Conservation (phyloP, 2,329 filamentous ascomycete species). For the Fusarium sp. region DNA sequence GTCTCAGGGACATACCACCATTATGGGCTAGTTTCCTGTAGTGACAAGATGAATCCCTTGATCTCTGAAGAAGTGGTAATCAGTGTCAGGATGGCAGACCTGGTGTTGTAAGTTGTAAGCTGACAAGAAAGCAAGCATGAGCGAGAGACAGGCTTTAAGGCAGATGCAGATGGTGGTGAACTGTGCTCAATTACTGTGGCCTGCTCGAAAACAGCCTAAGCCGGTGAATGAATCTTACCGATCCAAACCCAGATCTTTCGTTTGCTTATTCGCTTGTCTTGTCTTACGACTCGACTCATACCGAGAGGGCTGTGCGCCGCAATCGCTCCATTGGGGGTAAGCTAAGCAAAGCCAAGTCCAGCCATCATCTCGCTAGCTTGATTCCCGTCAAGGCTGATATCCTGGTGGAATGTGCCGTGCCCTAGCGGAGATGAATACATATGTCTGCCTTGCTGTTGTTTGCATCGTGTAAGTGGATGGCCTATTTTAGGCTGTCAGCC, state of each 20-base stretch:
- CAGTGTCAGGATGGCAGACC: not conserved
- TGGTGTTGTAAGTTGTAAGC: not conserved
- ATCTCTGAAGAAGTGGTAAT: not conserved
- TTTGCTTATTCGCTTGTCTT: too few relatives aligned
- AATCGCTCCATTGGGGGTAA: too few relatives aligned
- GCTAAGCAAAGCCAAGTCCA: not conserved
- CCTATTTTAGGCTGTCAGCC: too few relatives aligned
- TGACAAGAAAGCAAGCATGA: conserved; percentile 6
- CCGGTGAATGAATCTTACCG: conserved; percentile 9
- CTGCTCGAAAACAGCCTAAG: not conserved
- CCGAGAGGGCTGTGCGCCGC: too few relatives aligned
- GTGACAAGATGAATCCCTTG: conserved; percentile 1
- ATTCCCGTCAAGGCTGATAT: not conserved
- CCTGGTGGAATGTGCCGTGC: not conserved
- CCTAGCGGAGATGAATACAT: not conserved
- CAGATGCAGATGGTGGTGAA: too few relatives aligned
- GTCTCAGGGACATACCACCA: conserved; percentile 16
- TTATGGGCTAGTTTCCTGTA: conserved; percentile 17
- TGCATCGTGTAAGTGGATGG: too few relatives aligned
- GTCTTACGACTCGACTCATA: too few relatives aligned
- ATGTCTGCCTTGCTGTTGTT: conserved; percentile 14
- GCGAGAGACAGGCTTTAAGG: conserved; percentile 9
- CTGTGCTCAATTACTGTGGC: too few relatives aligned
- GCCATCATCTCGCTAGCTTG: not conserved
- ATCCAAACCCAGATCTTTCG: too few relatives aligned